These are phyloP conservation scores for Malassezia brasiliensis DNA, from an alignment of 1,284 basidiomycete species.

Conservation along the genomic window DNA sequence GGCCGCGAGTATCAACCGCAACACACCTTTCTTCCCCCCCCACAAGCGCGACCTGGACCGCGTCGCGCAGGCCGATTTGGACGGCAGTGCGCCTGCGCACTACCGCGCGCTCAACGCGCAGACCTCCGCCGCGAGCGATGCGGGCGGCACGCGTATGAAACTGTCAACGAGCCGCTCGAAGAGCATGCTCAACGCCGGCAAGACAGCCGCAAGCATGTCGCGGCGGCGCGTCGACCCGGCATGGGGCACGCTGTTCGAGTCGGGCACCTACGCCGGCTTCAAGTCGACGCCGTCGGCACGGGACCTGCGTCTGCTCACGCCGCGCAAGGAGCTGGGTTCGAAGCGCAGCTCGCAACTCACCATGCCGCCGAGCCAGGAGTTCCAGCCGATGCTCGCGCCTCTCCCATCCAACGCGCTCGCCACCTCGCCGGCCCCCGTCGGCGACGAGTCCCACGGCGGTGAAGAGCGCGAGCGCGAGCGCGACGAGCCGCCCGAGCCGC, in stretches of 20 bases:
- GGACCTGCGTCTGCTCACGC: constrained; percentile 31
- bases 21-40: constrained; percentile 40
- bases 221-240: constrained; percentile 20
- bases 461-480: not conserved
- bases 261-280: constrained; percentile 38
- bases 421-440: not conserved
- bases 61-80: constrained; percentile 6
- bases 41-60: constrained; percentile 26
- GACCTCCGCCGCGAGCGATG: constrained; percentile 21
- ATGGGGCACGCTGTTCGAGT: constrained; percentile 31
- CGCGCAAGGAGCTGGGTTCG: constrained; percentile 24
- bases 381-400: constrained; percentile 9
- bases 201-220: constrained; percentile 10
- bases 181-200: constrained; percentile 17
- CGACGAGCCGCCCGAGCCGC: not conserved
- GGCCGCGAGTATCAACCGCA: constrained; percentile 37
- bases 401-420: not conserved
- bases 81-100: constrained; percentile 7
- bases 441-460: not conserved
- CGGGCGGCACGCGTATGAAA: constrained; percentile 7
- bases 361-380: constrained; percentile 14
- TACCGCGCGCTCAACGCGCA: constrained; percentile 16
- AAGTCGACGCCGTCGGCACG: constrained; percentile 29
- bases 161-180: constrained; percentile 8
- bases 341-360: constrained; percentile 13